These are phyloP conservation scores for Protoeuglena noctilucae DNA, from an alignment of 139 green algal species.

Conservation along the genomic window DNA sequence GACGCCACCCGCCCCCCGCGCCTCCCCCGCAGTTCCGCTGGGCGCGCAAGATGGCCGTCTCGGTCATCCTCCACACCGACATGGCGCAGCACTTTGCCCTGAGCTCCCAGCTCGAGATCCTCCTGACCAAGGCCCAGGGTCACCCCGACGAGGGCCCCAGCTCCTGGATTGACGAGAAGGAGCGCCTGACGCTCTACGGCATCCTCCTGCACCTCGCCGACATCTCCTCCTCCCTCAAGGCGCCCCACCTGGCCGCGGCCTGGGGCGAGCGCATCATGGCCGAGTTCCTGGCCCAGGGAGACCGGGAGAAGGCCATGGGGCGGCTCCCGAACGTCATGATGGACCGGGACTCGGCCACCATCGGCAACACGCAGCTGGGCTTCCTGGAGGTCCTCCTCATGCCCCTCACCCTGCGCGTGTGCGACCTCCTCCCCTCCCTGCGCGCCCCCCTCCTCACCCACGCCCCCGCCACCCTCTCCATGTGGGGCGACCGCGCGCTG, in stretches of 20 bases:
- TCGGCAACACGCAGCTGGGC: not conserved
- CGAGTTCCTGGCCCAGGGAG: not conserved
- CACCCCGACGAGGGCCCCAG: no score
- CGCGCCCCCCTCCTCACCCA: no score
- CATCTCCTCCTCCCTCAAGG: not conserved
- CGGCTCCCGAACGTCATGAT: not conserved
- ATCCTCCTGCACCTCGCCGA: not conserved
- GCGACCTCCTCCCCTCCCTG: no score
- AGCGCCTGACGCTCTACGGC: no score
- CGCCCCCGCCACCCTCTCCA: no score
- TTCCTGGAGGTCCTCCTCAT: not conserved
- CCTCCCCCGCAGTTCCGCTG: no score
- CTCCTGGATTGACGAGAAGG: no score
- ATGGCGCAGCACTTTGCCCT: conserved; percentile 10
- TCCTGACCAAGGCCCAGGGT: not conserved
- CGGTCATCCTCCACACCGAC: conserved; percentile 7
- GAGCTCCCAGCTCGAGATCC: conserved; percentile 1
- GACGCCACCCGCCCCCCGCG: no score
- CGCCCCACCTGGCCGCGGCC: not conserved
- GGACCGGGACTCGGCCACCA: not conserved
- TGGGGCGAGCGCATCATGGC: not conserved
- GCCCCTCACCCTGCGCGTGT: no score
- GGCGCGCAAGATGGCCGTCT: not conserved
- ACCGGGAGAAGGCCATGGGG: not conserved
- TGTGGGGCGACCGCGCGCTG: no score